Conservation (phyloP, 1,284 basidiomycete species). For the Hymenochaete sp. region DNA sequence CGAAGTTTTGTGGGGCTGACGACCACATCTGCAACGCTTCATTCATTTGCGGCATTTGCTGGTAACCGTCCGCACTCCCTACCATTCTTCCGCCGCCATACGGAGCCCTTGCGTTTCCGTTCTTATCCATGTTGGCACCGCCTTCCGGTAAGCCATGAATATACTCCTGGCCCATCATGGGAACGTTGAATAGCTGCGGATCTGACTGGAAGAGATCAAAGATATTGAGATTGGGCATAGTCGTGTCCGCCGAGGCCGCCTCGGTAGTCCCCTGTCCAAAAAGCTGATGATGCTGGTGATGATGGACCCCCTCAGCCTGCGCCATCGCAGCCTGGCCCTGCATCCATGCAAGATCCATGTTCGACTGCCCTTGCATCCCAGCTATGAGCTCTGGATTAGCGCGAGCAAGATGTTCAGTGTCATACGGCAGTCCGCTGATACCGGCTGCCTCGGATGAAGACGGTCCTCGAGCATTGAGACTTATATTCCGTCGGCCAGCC, state of each 20-base stretch:
- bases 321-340: background rate
- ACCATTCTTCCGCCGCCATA: slow-evolving; percentile 5
- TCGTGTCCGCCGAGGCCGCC: slow-evolving; percentile 1
- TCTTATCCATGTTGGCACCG: background rate
- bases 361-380: slow-evolving; percentile 2
- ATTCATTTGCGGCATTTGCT: slow-evolving; percentile 21
- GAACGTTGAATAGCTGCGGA: slow-evolving; percentile 12
- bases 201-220: slow-evolving; percentile 17
- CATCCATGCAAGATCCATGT: background rate
- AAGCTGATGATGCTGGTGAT: background rate
- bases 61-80: too few species aligned
- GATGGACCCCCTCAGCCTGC: background rate
- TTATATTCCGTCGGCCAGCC: slow-evolving; percentile 22
- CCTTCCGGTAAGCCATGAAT: background rate
- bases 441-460: slow-evolving; percentile 5
- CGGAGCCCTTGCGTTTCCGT: background rate
- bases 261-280: too few species aligned
- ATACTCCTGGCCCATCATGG: slow-evolving; percentile 12
- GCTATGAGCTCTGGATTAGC: slow-evolving; percentile 10
- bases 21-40: slow-evolving; percentile 55
- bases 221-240: slow-evolving; percentile 17
- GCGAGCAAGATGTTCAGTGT: slow-evolving; percentile 11
- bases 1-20: slow-evolving; percentile 43
- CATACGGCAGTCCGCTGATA: slow-evolving; percentile 10
- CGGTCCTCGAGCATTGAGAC: background rate